phyloP scores from a whole-genome alignment of 1,284 basidiomycete species.

The Gomphus bonarii region DNA sequence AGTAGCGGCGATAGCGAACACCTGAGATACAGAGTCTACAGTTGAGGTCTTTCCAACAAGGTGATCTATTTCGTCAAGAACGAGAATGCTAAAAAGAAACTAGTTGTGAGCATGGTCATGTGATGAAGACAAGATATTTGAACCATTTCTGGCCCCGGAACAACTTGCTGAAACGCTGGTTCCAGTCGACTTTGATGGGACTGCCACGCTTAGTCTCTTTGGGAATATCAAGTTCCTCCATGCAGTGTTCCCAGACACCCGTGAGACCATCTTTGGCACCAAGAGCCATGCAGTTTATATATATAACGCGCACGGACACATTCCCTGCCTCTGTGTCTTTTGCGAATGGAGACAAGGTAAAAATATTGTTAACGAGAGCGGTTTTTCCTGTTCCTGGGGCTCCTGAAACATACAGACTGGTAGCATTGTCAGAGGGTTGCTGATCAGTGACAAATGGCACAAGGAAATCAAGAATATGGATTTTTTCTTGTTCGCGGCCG shows the following conservation, averaged over 20 bases:
- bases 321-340: conserved; percentile 24
- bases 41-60: conserved; percentile 47
- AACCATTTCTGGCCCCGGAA: conserved; percentile 42
- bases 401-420: conserved; percentile 64
- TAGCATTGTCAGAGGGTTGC: conserved; percentile 18
- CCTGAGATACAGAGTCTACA: conserved; percentile 28
- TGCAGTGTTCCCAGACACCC: conserved; percentile 58
- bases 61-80: conserved; percentile 75
- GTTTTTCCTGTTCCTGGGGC: conserved; percentile 78
- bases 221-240: conserved; percentile 38
- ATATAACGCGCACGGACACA: conserved; percentile 34
- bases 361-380: conserved; percentile 58
- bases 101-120: conserved; percentile 10
- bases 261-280: conserved; percentile 35
- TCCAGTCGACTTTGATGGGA: conserved; percentile 19
- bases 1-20: conserved; percentile 53
- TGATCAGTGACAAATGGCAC: conserved; percentile 31
- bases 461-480: conserved; percentile 47
- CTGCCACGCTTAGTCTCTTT: conserved; percentile 25
- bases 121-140: conserved; percentile 15
- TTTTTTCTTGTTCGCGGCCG: conserved; percentile 55
- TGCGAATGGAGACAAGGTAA: conserved; percentile 26
- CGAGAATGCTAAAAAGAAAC: conserved; percentile 41
- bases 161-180: conserved; percentile 16
- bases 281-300: conserved; percentile 72